Evolutionary conservation across 305 asterid genomes (phyloP).

Genomic region (Solanum hybrid): DNA sequence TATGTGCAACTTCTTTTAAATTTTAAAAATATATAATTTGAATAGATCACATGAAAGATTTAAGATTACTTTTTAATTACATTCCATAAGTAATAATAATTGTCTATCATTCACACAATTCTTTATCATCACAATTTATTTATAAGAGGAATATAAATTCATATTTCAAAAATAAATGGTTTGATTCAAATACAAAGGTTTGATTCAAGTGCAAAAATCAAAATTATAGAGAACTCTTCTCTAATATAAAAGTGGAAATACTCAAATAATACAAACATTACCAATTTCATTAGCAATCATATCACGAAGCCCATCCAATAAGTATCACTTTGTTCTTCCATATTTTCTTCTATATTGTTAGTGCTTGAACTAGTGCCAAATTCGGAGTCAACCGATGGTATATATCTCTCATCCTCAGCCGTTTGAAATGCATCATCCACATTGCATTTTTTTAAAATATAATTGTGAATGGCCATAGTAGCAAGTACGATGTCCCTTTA

Average conservation of each 20-base stretch:
- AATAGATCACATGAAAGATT: neutral
- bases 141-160: neutral
- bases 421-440: neutral
- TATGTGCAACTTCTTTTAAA: neutral
- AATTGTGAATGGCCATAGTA: neutral
- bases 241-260: neutral
- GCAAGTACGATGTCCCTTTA: too few species aligned
- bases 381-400: neutral
- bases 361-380: neutral
- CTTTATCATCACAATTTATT: neutral
- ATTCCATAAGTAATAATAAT: neutral
- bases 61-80: neutral
- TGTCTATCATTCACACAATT: neutral
- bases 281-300: neutral
- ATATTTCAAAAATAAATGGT: neutral
- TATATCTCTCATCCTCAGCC: neutral
- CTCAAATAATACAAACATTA: neutral
- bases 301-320: neutral
- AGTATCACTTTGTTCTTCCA: neutral
- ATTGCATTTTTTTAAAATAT: too few species aligned
- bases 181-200: neutral
- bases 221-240: neutral
- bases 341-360: neutral
- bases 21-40: neutral
- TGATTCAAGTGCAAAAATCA: neutral